Conservation (phyloP, 805 yeast genomes). For the Hanseniaspora meyeri region DNA sequence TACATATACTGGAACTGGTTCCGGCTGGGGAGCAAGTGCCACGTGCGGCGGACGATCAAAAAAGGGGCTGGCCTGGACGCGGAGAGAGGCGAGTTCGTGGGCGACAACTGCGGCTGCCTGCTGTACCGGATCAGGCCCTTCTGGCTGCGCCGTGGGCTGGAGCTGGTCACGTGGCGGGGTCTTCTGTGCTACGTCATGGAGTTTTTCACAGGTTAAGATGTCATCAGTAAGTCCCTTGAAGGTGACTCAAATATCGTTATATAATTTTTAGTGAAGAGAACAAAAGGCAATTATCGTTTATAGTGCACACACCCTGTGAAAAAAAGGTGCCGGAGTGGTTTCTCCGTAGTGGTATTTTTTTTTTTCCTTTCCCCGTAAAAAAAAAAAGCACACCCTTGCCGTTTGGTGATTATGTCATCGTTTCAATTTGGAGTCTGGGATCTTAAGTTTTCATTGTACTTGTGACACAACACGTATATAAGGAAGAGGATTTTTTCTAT, state of each 20-base stretch:
- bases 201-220: slow-evolving; percentile 26
- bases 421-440: too few relatives aligned
- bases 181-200: slow-evolving; percentile 45
- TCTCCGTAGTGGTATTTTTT: too few relatives aligned
- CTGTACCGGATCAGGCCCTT: slow-evolving; percentile 42
- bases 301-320: too few relatives aligned
- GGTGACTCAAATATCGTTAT: too few relatives aligned
- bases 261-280: neutral
- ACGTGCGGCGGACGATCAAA: slow-evolving; percentile 56
- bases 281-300: neutral
- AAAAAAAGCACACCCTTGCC: too few relatives aligned
- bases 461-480: too few relatives aligned
- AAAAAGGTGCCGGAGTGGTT: too few relatives aligned
- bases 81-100: slow-evolving; percentile 60
- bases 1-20: slow-evolving; percentile 88
- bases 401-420: too few relatives aligned
- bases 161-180: slow-evolving; percentile 50
- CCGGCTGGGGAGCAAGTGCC: slow-evolving; percentile 47
- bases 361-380: too few relatives aligned
- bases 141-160: slow-evolving; percentile 38
- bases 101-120: slow-evolving; percentile 59
- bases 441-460: too few relatives aligned
- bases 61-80: slow-evolving; percentile 66
- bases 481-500: too few relatives aligned
- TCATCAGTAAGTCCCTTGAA: too few relatives aligned